A percentile compares a stretch with the other conserved stretches of the same genome.
phyloP scores from a whole-genome alignment of 2,329 filamentous ascomycete species.

The Sporothrix mexicana region DNA sequence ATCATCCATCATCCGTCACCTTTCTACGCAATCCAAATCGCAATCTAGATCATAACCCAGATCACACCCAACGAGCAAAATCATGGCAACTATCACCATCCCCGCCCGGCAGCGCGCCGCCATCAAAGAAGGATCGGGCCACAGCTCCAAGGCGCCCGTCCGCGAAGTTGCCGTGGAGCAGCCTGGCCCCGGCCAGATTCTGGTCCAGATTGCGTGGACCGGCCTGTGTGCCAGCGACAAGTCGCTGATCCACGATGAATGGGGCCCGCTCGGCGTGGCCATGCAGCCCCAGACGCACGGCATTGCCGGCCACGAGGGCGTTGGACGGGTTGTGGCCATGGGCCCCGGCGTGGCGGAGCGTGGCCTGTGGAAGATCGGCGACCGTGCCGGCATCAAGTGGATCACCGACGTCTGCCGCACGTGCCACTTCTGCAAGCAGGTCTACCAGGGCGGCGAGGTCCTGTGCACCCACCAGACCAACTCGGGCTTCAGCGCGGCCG shows the following conservation, averaged over 20 bases:
- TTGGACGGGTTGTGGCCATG: constrained; percentile 45
- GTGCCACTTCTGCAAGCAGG: constrained; percentile 48
- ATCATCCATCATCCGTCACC: no score
- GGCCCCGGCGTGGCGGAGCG: constrained; percentile 42
- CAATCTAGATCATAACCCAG: no score
- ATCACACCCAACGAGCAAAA: no score
- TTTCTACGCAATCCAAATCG: no score
- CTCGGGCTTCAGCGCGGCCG: constrained; percentile 41
- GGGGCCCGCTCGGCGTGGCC: constrained; percentile 28
- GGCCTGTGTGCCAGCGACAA: constrained; percentile 38
- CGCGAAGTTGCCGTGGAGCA: constrained; percentile 15
- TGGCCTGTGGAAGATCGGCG: constrained; percentile 44
- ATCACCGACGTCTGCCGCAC: constrained; percentile 44
- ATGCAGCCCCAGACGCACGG: constrained; percentile 29
- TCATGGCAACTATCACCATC: constrained; percentile 31
- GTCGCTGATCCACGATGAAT: constrained; percentile 36
- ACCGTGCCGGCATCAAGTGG: constrained; percentile 50
- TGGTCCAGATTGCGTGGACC: constrained; percentile 34
- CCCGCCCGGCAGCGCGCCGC: constrained; percentile 34
- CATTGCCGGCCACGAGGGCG: constrained; percentile 49
- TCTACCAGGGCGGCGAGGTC: constrained; percentile 45
- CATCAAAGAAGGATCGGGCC: constrained; percentile 32
- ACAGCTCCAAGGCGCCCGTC: constrained; percentile 19
- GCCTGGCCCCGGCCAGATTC: constrained; percentile 35
- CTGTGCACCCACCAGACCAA: constrained; percentile 41